Evolutionary conservation across 2,329 filamentous ascomycete genomes (phyloP).

Genomic region (Aspergillus sp.): DNA sequence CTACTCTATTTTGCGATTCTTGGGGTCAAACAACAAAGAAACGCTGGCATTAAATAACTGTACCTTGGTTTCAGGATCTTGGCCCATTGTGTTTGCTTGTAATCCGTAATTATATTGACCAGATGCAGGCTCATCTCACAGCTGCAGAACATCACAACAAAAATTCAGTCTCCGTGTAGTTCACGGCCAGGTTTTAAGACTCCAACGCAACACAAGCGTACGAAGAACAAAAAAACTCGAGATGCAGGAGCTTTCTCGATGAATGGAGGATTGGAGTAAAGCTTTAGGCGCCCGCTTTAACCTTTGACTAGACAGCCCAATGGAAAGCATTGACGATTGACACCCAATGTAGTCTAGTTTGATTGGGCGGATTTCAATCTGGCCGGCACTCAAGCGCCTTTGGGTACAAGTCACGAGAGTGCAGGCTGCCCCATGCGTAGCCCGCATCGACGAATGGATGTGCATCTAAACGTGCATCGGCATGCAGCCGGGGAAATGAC

Average conservation of each 20-base stretch:
- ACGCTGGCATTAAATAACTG: background rate
- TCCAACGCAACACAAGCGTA: background rate
- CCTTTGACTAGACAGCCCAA: slow-evolving; percentile 10
- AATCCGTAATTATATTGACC: background rate
- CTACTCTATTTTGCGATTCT: background rate
- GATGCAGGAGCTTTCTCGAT: background rate
- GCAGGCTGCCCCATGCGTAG: background rate
- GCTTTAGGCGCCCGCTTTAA: slow-evolving; percentile 6
- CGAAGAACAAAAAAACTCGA: background rate
- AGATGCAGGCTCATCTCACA: background rate
- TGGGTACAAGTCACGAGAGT: slow-evolving; percentile 20
- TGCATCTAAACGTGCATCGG: slow-evolving; percentile 3
- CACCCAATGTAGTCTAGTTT: slow-evolving; percentile 10
- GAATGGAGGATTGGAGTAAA: background rate
- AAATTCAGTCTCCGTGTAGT: background rate
- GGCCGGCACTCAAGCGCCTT: slow-evolving; percentile 11
- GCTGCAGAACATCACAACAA: background rate
- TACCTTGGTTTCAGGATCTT: background rate
- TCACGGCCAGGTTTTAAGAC: background rate
- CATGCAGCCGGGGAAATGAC: slow-evolving; percentile 20
- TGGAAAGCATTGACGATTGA: slow-evolving; percentile 3
- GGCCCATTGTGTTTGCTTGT: slow-evolving; percentile 3
- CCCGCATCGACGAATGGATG: slow-evolving; percentile 3
- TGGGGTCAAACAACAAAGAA: slow-evolving; percentile 6
- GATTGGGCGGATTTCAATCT: slow-evolving; percentile 10